Conservation (phyloP, 495 filamentous ascomycete genomes). For the Neurospora sublineolata region DNA sequence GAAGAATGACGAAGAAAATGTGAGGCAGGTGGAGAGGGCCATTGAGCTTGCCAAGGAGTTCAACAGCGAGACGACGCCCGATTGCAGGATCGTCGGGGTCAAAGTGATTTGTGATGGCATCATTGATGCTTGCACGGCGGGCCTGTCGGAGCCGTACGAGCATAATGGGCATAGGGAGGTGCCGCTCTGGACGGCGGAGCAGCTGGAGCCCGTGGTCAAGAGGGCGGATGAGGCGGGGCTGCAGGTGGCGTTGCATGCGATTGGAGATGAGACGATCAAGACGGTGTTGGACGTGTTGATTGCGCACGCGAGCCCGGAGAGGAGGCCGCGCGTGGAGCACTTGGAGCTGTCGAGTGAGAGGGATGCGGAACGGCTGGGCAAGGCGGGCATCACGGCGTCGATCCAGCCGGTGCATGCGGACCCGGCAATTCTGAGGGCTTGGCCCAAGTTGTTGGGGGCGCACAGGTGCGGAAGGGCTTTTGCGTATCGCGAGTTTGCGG, state of each 20-base stretch:
- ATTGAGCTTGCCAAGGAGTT: conserved; percentile 40
- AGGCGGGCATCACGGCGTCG: conserved; percentile 47
- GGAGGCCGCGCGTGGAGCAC: conserved; percentile 51
- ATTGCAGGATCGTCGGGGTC: conserved; percentile 50
- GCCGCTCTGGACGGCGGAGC: conserved; percentile 44
- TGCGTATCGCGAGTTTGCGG: conserved; percentile 49
- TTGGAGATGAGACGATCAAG: conserved; percentile 47
- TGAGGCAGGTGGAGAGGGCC: conserved; percentile 47
- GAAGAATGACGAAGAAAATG: conserved; percentile 27
- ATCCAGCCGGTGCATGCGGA: conserved; percentile 56
- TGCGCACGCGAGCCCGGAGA: conserved; percentile 28
- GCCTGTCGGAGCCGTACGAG: conserved; percentile 47
- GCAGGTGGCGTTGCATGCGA: conserved; percentile 56
- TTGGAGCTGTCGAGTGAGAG: conserved; percentile 44
- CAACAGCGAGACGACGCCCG: conserved; percentile 35
- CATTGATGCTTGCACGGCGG: conserved; percentile 56
- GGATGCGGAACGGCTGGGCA: conserved; percentile 42
- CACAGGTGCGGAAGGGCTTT: conserved; percentile 45
- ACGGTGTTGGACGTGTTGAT: conserved; percentile 46
- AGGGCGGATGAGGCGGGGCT: conserved; percentile 42
- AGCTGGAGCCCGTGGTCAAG: conserved; percentile 42
- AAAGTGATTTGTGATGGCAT: conserved; percentile 61
- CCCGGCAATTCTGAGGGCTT: conserved; percentile 48
- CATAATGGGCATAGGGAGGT: conserved; percentile 34
- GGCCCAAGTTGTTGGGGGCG: conserved; percentile 43